Base-by-base conservation (phyloP, 305 asterid genomes). In the Fraxinus albicans region DNA sequence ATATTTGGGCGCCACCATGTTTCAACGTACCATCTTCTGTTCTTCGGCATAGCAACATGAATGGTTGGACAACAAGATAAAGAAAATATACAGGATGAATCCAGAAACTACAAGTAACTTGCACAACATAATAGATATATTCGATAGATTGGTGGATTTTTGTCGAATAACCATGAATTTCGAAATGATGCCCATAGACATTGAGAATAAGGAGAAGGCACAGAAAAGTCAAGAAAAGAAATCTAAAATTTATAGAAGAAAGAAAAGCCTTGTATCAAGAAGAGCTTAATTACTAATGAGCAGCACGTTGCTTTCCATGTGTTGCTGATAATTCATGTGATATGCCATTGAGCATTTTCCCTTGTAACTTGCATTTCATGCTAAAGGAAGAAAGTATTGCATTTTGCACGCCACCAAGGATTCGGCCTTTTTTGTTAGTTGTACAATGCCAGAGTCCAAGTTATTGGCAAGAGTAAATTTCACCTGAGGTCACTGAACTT, bases 1-100 rank as follows among this genome's bases (percentile, higher is more conserved):
- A 31, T 7, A 7, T 87, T 89, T 3, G 89, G 89, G 40, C 40
- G 31, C 90, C 89, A 89, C 89, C 89, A 89, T 53, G 90, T 63
- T 81, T 85, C 81, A 1, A 70, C 27, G 31, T 85, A 85, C 2
- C 23, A 9, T 77, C 38, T 74, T 83, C 82, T 83, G 31, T 35
- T 58, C 42, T 38, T 23, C 88, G n/a, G n/a, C n/a, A n/a, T 84
- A 73, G 63, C 75, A 80, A 76, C 78, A 83, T 7, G 84, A 82
- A 74, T 79, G 69, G 55, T 29, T 82, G 38, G 83, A 84, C n/a
- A 47, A 47, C 1, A 79, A 35, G 77, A 84, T 82, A 44, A 60
- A 80, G 81, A 81, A 74, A 2, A 82, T 60, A 67, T 83, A 89
- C 0, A 87, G 27, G 75, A 85, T 21, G 36, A 89, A 38, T 23